Conservation (phyloP, 306 rosid genomes). For the Prunus campanulata region DNA sequence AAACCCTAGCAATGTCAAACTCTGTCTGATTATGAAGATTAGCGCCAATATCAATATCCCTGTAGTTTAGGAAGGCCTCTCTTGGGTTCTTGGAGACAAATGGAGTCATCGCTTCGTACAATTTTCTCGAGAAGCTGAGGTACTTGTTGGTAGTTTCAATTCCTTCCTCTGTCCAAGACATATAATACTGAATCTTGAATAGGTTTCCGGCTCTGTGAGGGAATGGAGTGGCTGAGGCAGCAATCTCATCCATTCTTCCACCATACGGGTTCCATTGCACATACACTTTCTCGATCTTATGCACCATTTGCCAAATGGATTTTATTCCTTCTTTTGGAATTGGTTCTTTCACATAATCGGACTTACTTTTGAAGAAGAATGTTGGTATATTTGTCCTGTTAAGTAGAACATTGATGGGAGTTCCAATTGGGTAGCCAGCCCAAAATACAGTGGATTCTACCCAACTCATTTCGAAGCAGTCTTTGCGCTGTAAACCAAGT, state of each 20-base stretch:
- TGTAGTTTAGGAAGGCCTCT: constrained; percentile 28
- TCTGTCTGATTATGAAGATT: neutral
- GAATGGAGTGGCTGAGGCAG: constrained; percentile 30
- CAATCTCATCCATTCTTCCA: constrained; percentile 39
- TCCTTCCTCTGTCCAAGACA: constrained; percentile 6
- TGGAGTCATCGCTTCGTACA: constrained; percentile 17
- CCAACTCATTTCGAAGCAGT: constrained; percentile 23
- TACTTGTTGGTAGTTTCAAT: constrained; percentile 21
- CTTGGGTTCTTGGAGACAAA: constrained; percentile 24
- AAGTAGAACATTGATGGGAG: neutral
- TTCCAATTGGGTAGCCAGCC: neutral
- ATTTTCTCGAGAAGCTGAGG: constrained; percentile 21
- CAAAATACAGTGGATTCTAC: constrained; percentile 13
- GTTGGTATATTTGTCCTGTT: neutral
- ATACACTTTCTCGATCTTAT: neutral
- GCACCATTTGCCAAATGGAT: constrained; percentile 8
- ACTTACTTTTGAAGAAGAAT: neutral
- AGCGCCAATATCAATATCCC: constrained; percentile 26
- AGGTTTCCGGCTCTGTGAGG: constrained; percentile 49
- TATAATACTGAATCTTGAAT: neutral
- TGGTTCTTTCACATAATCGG: constrained; percentile 23
- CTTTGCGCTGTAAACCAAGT: neutral
- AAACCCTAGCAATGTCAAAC: constrained; percentile 1
- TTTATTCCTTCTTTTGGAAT: constrained; percentile 18
- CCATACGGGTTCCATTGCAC: constrained; percentile 16